Conservation (phyloP, 2,329 filamentous ascomycete genomes). For the Fusarium napiforme region DNA sequence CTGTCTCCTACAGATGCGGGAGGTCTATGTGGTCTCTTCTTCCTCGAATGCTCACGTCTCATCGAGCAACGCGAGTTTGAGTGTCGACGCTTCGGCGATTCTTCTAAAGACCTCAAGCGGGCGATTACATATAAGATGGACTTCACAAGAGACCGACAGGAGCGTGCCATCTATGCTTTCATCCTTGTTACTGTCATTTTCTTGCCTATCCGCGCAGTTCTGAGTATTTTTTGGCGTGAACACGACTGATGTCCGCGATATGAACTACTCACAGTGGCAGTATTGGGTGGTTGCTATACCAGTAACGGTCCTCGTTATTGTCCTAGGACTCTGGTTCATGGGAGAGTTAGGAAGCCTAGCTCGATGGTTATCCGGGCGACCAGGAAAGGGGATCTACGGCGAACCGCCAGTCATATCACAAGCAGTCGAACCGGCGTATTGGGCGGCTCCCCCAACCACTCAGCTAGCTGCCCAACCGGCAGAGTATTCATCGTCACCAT, state of each 20-base stretch:
- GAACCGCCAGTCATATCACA: conserved; percentile 20
- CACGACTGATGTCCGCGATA: conserved; percentile 61
- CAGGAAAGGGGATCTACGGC: conserved; percentile 16
- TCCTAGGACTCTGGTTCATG: conserved; percentile 55
- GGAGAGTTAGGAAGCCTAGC: conserved; percentile 53
- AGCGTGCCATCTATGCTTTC: conserved; percentile 61
- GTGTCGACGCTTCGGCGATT: conserved; percentile 46
- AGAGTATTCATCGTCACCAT: conserved; percentile 15
- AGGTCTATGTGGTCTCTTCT: conserved; percentile 53
- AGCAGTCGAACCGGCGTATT: conserved; percentile 13
- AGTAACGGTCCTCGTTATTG: conserved; percentile 55
- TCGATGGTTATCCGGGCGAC: conserved; percentile 44
- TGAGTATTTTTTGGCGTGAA: conserved; percentile 66
- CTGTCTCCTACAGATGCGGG: conserved; percentile 52
- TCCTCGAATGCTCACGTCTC: conserved; percentile 52
- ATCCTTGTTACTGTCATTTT: conserved; percentile 63
- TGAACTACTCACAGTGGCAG: conserved; percentile 59
- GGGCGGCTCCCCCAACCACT: neutral
- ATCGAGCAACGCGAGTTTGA: conserved; percentile 53
- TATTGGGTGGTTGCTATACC: conserved; percentile 63
- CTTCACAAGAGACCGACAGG: conserved; percentile 57
- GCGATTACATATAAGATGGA: conserved; percentile 51
- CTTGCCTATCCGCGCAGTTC: conserved; percentile 58
- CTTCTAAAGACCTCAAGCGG: conserved; percentile 47
- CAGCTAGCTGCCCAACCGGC: neutral